Evolutionary conservation across 2,329 filamentous ascomycete species (phyloP).

Genomic region (Aspergillus persii): DNA sequence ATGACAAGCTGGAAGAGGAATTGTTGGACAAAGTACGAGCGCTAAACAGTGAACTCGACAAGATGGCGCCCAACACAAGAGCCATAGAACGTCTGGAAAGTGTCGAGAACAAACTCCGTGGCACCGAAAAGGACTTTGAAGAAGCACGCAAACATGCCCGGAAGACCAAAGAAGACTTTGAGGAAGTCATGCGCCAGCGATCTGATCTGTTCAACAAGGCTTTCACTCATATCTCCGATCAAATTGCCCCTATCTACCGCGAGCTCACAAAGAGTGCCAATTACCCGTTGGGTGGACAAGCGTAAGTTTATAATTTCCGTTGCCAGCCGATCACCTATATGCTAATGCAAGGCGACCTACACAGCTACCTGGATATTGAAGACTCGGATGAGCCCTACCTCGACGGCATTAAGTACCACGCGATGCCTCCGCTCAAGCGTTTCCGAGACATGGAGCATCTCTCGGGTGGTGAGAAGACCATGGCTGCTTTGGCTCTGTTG

Average conservation of each 20-base stretch:
- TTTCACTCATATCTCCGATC: constrained; percentile 90
- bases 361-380: constrained; percentile 81
- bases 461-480: constrained; percentile 96
- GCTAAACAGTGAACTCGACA: constrained; percentile 78
- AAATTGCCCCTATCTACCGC: constrained; percentile 91
- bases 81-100: constrained; percentile 87
- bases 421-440: constrained; percentile 96
- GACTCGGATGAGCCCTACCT: constrained; percentile 96
- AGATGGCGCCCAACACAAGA: constrained; percentile 94
- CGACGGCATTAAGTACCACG: constrained; percentile 95
- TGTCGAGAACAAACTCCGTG: constrained; percentile 76
- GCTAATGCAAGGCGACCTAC: constrained; percentile 10
- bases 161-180: constrained; percentile 77
- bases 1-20: constrained; percentile 68
- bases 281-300: constrained; percentile 87
- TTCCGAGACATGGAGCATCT: constrained; percentile 99
- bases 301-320: constrained; percentile 37
- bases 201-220: constrained; percentile 93
- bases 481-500: constrained; percentile 91
- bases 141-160: constrained; percentile 73
- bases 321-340: background rate
- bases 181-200: constrained; percentile 74
- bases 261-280: constrained; percentile 86
- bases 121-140: constrained; percentile 86
- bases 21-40: constrained; percentile 74